Evolutionary conservation across 805 yeast species (phyloP), one percentile per base, ranked within the genome.

Genomic region (Scheffersomyces ergatensis): DNA sequence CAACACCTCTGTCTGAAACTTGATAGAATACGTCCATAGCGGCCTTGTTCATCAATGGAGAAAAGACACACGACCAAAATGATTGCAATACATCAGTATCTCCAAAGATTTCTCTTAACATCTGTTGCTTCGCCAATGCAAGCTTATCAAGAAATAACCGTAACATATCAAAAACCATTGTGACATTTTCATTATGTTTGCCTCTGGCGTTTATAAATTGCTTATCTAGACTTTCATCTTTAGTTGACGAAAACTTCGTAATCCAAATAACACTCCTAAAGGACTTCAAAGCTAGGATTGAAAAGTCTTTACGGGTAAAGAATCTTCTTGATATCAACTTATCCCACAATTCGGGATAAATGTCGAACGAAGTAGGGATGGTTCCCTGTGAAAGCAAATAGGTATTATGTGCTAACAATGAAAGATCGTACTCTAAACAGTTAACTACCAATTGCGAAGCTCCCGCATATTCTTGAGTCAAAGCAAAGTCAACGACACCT

Each of bases 11-110:
- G 57, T 89, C 95, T 58, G 78, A 85, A 0, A 86, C 78, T 48
- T 86, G 92, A 51, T 85, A 83, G 3, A 89, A 57, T 16, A 88
- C 70, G 46, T 83, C 83, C 5, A 85, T 73, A 1, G 90, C 84
- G 1, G 83, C 73, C 54, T 87, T 89, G 44, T 82, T 83, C 3
- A 83, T 60, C 14, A 76, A 69, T 0, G 89, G 79, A 0, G 90
- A 79, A 40, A 88, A 78, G 2, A 87, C 64, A 54, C 87, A 80
- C 1, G 89, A 74, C 87, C 95, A 85, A 41, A 85, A 72, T 0
- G 90, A 85, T n/a, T 58, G 55, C 36, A 83, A 66, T 4, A 80
- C 73, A 2, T 62, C 58, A 0, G 39, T 40, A n/a, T 60, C 51
- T 1, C 36, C 31, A 17, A 67, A 53, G 1, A 66, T 48, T 3